phyloP scores from a whole-genome alignment of 2,329 filamentous ascomycete species.

The Mycosphaerelloides madeirae region DNA sequence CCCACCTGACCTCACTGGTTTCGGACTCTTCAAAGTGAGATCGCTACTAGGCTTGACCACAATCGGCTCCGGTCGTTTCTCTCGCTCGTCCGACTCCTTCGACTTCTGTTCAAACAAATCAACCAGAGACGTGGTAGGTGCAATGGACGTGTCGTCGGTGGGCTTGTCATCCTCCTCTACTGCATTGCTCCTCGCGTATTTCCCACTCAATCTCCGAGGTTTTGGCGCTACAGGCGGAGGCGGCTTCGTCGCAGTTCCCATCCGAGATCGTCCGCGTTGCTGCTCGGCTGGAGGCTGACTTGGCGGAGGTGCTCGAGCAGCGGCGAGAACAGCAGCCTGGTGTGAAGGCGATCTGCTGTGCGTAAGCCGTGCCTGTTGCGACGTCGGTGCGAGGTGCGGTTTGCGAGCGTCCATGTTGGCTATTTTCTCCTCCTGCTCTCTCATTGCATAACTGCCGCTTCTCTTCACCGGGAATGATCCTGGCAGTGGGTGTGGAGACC shows the following conservation, averaged over 20 bases:
- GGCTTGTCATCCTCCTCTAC: slow-evolving; percentile 9
- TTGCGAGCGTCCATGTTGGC: slow-evolving; percentile 3
- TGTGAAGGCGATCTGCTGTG: slow-evolving; percentile 24
- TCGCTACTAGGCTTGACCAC: slow-evolving; percentile 23
- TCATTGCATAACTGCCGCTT: neutral
- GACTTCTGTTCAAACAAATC: slow-evolving; percentile 60
- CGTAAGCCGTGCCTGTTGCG: slow-evolving; percentile 5
- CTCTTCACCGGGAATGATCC: slow-evolving; percentile 1
- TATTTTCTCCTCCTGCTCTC: slow-evolving; percentile 1
- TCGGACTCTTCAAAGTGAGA: slow-evolving; percentile 39
- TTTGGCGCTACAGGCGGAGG: slow-evolving; percentile 27
- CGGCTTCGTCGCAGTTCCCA: slow-evolving; percentile 8
- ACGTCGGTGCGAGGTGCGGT: slow-evolving; percentile 7
- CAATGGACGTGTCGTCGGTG: slow-evolving; percentile 22
- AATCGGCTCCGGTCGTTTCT: slow-evolving; percentile 16
- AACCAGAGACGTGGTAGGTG: slow-evolving; percentile 61
- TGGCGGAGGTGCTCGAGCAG: slow-evolving; percentile 19
- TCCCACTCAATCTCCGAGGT: slow-evolving; percentile 24
- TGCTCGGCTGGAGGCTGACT: neutral
- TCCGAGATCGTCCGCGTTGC: slow-evolving; percentile 5
- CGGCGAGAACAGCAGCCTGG: slow-evolving; percentile 27
- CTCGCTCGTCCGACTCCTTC: slow-evolving; percentile 15
- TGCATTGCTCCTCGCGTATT: slow-evolving; percentile 6
- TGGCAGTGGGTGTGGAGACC: slow-evolving; percentile 12
- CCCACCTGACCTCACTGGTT: slow-evolving; percentile 31